Base-by-base conservation (phyloP, 179 eudicot genomes). In the Spinacia oleracea region DNA sequence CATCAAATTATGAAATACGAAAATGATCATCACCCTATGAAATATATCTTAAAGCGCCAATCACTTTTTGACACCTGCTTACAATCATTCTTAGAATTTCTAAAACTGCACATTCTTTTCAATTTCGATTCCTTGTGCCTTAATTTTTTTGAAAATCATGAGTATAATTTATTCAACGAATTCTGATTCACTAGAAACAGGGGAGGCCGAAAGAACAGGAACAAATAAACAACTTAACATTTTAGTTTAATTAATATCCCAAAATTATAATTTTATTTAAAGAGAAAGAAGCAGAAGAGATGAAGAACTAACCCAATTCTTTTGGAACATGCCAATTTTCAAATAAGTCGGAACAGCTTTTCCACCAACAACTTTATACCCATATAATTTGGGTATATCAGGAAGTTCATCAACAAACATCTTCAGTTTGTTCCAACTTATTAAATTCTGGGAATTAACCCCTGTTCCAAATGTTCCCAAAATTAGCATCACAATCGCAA, bases 321-420 rank as follows among this genome's bases (percentile, higher is more conserved):
- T 90, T 12, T 72, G 77, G 82, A 79, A 92, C 97, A 92, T 92
- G 80, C 91, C 89, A 62, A 92, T 89, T 34, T 64, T 66, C 64
- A 92, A 87, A 0, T 85, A 55, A 35, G 59, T 81, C 0, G 94
- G 60, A 48, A 74, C 77, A 21, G 80, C 75, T 58, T 76, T 73
- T 1, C 89, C 89, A 81, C 89, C 60, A 70, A 71, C 66, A 46
- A 78, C 12, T 34, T 60, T 38, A 73, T 80, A 92, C 18, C 89
- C 94, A 67, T 65, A 78, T 67, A 92, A 59, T 78, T 85, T 90
- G 62, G 94, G 97, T 65, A 90, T 73, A 50, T 81, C 76, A 25
- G 91, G 91, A 75, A 92, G 84, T 78, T 89, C 82, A 78, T 92
- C 94, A 1, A 90, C 97, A 60, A 90, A 92, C 91, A 86, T 88